These are phyloP conservation scores for Boletus semigastroideus DNA, from an alignment of 1,284 basidiomycete species.

Conservation along the genomic window DNA sequence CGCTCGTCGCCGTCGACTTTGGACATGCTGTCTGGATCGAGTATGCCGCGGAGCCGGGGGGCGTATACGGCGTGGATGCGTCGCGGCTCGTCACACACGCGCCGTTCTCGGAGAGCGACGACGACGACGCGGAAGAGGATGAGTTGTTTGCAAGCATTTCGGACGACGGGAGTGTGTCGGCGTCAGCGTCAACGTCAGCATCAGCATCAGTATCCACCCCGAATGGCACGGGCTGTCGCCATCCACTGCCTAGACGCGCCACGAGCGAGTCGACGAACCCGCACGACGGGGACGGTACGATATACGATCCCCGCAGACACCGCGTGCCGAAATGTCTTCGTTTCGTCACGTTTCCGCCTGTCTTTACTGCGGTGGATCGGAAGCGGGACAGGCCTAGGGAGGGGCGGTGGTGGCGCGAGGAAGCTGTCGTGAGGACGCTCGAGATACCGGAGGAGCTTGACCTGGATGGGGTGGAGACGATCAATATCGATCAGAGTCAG, in stretches of 20 bases:
- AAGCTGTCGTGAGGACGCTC: slow-evolving; percentile 57
- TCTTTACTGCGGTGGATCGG: slow-evolving; percentile 37
- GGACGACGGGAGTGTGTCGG: slow-evolving; percentile 10
- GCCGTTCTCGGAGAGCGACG: slow-evolving; percentile 23
- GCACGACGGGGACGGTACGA: slow-evolving; percentile 23
- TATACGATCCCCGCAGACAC: slow-evolving; percentile 28
- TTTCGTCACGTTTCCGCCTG: slow-evolving; percentile 69
- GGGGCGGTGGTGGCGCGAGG: slow-evolving; percentile 26
- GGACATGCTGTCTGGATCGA: slow-evolving; percentile 77
- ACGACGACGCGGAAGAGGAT: slow-evolving; percentile 13
- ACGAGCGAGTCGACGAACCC: slow-evolving; percentile 14
- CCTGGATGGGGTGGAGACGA: slow-evolving; percentile 64
- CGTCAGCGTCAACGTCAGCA: neutral
- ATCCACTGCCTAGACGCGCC: neutral
- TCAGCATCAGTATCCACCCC: slow-evolving; percentile 1
- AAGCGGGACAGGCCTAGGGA: slow-evolving; percentile 19
- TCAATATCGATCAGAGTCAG: slow-evolving; percentile 74
- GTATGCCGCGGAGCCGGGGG: slow-evolving; percentile 43
- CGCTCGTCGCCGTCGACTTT: slow-evolving; percentile 75
- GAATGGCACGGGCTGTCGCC: slow-evolving; percentile 1
- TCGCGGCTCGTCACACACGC: slow-evolving; percentile 23
- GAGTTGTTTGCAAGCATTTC: slow-evolving; percentile 15
- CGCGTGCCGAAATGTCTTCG: slow-evolving; percentile 52
- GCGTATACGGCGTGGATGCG: slow-evolving; percentile 28
- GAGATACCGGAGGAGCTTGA: slow-evolving; percentile 64